phyloP scores from a whole-genome alignment of 352 stramenopile species.

The Phytophthora quininea region DNA sequence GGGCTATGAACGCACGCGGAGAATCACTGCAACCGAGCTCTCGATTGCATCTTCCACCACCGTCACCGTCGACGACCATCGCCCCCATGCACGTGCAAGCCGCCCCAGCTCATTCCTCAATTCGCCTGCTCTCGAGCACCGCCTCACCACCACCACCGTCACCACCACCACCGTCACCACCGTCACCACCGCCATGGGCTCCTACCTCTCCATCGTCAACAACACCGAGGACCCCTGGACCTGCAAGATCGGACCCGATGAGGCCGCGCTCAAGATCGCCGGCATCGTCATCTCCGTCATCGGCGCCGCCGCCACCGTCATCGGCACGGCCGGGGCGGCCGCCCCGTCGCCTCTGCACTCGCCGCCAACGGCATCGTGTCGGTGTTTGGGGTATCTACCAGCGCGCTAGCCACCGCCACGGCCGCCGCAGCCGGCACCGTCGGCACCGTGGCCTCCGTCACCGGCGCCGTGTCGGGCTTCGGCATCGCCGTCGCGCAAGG shows the following conservation, averaged over 20 bases:
- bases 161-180: too few species aligned
- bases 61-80: background rate
- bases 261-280: constrained; percentile 47
- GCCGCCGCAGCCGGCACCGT: constrained; percentile 22
- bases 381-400: constrained; percentile 40
- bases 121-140: constrained; percentile 15
- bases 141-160: background rate
- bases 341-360: constrained; percentile 30
- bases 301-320: constrained; percentile 21
- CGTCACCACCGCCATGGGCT: constrained; percentile 44
- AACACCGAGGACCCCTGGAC: constrained; percentile 44
- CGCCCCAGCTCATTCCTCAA: constrained; percentile 17
- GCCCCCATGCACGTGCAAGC: too few species aligned
- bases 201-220: constrained; percentile 55
- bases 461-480: constrained; percentile 41
- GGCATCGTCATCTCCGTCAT: constrained; percentile 22
- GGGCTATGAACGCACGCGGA: too few species aligned
- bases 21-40: background rate
- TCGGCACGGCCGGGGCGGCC: constrained; percentile 37
- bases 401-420: constrained; percentile 22
- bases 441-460: constrained; percentile 20
- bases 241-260: constrained; percentile 49
- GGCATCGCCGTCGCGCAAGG: constrained; percentile 40
- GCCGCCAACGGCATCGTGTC: constrained; percentile 35
- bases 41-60: background rate